Base-by-base conservation (phyloP, 306 rosid species). In the Quercus cerris region DNA sequence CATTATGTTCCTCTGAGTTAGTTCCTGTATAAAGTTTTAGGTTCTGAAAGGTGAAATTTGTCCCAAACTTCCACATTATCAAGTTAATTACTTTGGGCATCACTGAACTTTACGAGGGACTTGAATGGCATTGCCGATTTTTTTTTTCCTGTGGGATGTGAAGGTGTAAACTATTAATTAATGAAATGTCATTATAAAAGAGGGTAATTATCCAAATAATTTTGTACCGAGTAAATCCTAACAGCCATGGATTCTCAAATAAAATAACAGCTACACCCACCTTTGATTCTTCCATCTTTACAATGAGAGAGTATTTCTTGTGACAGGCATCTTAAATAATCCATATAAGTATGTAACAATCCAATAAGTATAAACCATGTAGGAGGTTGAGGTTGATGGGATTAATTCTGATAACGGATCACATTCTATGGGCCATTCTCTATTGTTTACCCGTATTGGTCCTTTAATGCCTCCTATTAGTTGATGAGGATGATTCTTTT, bases 11-110 rank as follows among this genome's bases (percentile, higher is more conserved):
- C 66, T 17, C 59, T 78, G 56, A 31, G 28, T 49, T 74, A 52
- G 31, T 63, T 71, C 78, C 41, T 55, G 58, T 80, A 71, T 38
- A 66, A 75, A 62, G 74, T 72, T 79, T 75, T 52, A 14, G 38
- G 83, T 35, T 57, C 49, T n/a, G 67, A 56, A 56, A 62, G 81
- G 49, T 56, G 54, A 56, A 56, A 31, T 27, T 17, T 66, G 38
- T 56, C 20, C n/a, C 46, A 23, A n/a, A 11, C 52, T 33, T 33
- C 28, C 72, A 8, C 49, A n/a, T 33, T n/a, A 18, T 68, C 72
- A 3, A 33, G 72, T 68, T 4, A 67, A 68, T 68, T 35, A 19
- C 22, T 35, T 68, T 8, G 51, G 52, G n/a, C n/a, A 10, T 25
- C 52, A 33, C 38, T 68, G 72, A 33, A 68, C 20, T 35, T 49